Percentiles rank a stretch among this genome's conserved stretches.
Conservation (phyloP, 2,329 filamentous ascomycete genomes). For the Elsinoe batatas region DNA sequence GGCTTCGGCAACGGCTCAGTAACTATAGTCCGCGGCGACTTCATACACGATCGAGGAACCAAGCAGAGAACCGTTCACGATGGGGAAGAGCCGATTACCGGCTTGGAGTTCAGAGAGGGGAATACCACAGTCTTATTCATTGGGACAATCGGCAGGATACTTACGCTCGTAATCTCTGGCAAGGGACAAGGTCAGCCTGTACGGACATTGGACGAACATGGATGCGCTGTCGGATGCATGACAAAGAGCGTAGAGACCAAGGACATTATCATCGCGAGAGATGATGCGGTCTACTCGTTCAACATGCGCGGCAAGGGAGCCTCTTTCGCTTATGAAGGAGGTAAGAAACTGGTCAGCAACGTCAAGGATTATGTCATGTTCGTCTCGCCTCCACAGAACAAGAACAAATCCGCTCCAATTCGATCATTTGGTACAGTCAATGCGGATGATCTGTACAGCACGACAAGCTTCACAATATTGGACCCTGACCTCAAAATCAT, state of each 20-base stretch:
- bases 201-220: constrained; percentile 77
- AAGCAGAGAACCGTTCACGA: constrained; percentile 93
- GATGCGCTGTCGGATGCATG: constrained; percentile 93
- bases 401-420: constrained; percentile 47
- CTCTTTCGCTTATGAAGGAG: constrained; percentile 82
- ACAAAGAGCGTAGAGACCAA: constrained; percentile 68
- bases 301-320: constrained; percentile 73
- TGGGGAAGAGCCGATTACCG: constrained; percentile 91
- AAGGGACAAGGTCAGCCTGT: constrained; percentile 83
- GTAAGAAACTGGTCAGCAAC: constrained; percentile 70
- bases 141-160: constrained; percentile 76
- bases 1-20: constrained; percentile 95
- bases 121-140: constrained; percentile 73
- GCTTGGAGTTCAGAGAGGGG: constrained; percentile 64
- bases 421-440: constrained; percentile 63
- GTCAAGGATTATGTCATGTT: constrained; percentile 82
- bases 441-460: constrained; percentile 72
- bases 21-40: constrained; percentile 82
- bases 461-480: constrained; percentile 80
- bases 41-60: constrained; percentile 89
- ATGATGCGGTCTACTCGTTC: constrained; percentile 95
- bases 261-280: constrained; percentile 82
- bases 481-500: constrained; percentile 86
- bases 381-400: constrained; percentile 64
- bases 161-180: constrained; percentile 78